Evolutionary conservation across 345 rosid species (phyloP).

Genomic region (Arabidopsis suecica): DNA sequence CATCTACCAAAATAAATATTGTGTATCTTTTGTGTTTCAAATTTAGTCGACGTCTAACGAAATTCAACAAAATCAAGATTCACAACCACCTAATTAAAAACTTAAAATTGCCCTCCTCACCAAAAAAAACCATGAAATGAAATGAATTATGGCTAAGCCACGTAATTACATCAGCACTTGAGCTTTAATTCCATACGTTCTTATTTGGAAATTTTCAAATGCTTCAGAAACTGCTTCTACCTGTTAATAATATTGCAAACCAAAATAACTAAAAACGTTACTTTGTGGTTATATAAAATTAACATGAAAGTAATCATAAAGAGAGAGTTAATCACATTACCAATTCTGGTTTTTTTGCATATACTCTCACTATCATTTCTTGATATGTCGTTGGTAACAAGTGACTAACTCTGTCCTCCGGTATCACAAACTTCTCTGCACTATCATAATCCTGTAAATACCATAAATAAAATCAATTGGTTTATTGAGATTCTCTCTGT

Average conservation of each 20-base stretch:
- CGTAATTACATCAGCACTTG: conserved; percentile 58
- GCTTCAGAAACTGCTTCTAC: conserved; percentile 84
- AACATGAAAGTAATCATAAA: not conserved
- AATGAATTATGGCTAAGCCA: not conserved
- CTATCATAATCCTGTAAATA: conserved; percentile 81
- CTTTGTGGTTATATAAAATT: not conserved
- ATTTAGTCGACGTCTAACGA: too few species aligned
- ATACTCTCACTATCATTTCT: conserved; percentile 94
- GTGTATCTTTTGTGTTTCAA: too few species aligned
- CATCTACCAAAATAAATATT: too few species aligned
- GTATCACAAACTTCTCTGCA: conserved; percentile 71
- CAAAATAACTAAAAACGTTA: conserved; percentile 2
- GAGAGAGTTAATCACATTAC: conserved; percentile 47
- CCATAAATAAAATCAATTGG: not conserved
- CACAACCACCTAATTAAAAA: too few species aligned
- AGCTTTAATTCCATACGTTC: conserved; percentile 79
- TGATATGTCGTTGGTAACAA: conserved; percentile 82
- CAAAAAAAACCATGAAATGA: not conserved
- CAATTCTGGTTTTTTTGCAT: conserved; percentile 85
- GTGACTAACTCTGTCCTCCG: conserved; percentile 80
- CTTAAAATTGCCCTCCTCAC: too few species aligned
- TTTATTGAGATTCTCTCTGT: not conserved
- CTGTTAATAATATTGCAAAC: conserved; percentile 45
- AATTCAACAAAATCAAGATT: too few species aligned
- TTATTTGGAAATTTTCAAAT: conserved; percentile 91